Base-by-base conservation (phyloP, 2,329 filamentous ascomycete genomes). In the Coniella lustricola region DNA sequence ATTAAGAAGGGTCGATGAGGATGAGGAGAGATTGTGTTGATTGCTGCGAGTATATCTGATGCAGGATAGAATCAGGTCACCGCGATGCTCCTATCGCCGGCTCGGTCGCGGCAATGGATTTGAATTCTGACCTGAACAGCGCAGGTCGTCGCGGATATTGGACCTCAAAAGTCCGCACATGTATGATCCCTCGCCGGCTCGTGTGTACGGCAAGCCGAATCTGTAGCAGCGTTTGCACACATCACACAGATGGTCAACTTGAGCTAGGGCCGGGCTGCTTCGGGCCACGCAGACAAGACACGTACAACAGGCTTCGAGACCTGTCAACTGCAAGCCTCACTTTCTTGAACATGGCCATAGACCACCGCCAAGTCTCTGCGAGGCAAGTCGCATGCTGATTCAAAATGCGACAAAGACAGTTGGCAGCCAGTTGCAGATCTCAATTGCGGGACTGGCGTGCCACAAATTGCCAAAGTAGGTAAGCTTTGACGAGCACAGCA, bases 401-500 rank as follows among this genome's bases (percentile, higher is more conserved):
- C 45, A 34, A 14, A 41, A 44, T 29, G 45, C 38, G 53, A 52
- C 44, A 44, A 36, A 53, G 48, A 53, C 25, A 40, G 25, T 37
- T 45, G 51, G 48, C 37, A 37, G 36, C 29, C 39, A 44, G 48
- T 48, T 31, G 37, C 51, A 50, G 48, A 50, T 50, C 51, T 50
- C 44, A 41, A 37, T 18, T 48, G 35, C 45, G 22, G 41, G 39
- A 50, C 35, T 34, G 20, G 46, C 33, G 59, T 63, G 13, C 50
- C 54, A 64, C 60, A 54, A 57, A 56, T 54, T 51, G 62, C 66
- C 67, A 57, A 66, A 63, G 62, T 62, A 57, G 66, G 66, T 56
- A 68, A 63, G 61, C 57, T 50, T 66, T 65, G 63, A 66, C 63
- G 67, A 69, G 56, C 57, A 64, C 57, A 55, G 53, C 60, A 62